Evolutionary conservation across 2,329 filamentous ascomycete species (phyloP), one percentile per base, ranked within the genome.

Genomic region (Cadophora malorum): DNA sequence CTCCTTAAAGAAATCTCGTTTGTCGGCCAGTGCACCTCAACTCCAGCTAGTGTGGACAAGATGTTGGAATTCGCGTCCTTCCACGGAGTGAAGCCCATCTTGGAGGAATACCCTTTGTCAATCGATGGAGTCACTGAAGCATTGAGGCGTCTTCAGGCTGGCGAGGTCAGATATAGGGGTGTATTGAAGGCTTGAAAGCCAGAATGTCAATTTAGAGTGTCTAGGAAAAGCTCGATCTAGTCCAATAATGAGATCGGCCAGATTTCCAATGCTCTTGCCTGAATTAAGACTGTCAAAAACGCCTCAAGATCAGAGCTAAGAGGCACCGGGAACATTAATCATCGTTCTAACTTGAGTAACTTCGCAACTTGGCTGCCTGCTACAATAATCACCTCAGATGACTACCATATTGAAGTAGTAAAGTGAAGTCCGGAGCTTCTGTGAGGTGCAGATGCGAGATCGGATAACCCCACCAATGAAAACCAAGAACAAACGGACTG

Each of bases 61-160:
- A 87, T 89, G 85, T 75, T 89, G 76, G 81, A 85, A 77, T 76
- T 88, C 70, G 85, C 85, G 8, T 84, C 83, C 3, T 83, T 87
- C 69, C 85, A 85, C 78, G 81, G 81, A 14, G 75, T 87, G 16
- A 80, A 80, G 72, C 79, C 81, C 3, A 82, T 82, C 78, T 85
- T 90, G 25, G 64, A 71, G 49, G 65, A 60, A n/a, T 71, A 67
- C 31, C 66, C 65, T 35, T 49, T 74, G 47, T 68, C 59, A 5
- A n/a, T 61, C 4, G 65, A 72, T 14, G 73, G 72, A 12, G 65
- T 71, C 45, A 55, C 58, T 8, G 62, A 65, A 21, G 65, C 69
- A 2, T 55, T 71, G 33, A 49, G 73, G 14, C 71, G 65, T 55
- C 45, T 74, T 50, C 21, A 66, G 5, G 49, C 55, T 1, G 65